Evolutionary conservation across 176 grass and related monocot genomes (phyloP).

Genomic region (Oryza glumipatula): DNA sequence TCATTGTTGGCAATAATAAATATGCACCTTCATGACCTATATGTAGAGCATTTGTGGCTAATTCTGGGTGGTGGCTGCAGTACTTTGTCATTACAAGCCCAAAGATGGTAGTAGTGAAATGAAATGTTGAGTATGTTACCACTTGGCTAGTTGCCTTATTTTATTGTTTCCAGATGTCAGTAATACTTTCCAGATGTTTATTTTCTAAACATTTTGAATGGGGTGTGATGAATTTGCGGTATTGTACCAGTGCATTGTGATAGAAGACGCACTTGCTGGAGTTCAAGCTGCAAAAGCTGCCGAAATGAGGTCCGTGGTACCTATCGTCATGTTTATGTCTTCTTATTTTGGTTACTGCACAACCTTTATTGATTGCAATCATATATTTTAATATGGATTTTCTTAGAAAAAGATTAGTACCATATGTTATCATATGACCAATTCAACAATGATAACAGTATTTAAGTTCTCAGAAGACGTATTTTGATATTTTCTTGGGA

Average conservation of each 20-base stretch:
- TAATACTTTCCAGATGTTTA: neutral
- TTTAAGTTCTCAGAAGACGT: constrained; percentile 19
- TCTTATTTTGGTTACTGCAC: constrained; percentile 31
- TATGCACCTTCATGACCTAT: neutral
- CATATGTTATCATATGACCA: constrained; percentile 16
- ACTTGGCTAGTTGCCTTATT: constrained; percentile 19
- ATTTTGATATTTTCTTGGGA: constrained; percentile 13
- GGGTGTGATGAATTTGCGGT: constrained; percentile 22
- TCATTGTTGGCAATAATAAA: neutral
- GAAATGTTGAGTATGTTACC: constrained; percentile 31
- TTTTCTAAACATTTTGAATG: constrained; percentile 32
- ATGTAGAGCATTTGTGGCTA: neutral
- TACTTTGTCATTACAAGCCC: constrained; percentile 2
- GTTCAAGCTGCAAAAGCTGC: constrained; percentile 97
- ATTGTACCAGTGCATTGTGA: constrained; percentile 77
- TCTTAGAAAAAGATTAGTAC: constrained; percentile 9
- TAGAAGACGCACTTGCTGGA: constrained; percentile 99
- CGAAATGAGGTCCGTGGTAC: constrained; percentile 68
- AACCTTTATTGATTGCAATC: constrained; percentile 24
- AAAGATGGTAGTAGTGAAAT: neutral
- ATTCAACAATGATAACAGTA: neutral
- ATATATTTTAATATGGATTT: constrained; percentile 24
- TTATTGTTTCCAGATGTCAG: constrained; percentile 18
- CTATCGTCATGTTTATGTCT: neutral
- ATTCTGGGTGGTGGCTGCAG: neutral